These are phyloP conservation scores for Trametes polyzona DNA, from an alignment of 1,284 basidiomycete species.

Conservation along the genomic window DNA sequence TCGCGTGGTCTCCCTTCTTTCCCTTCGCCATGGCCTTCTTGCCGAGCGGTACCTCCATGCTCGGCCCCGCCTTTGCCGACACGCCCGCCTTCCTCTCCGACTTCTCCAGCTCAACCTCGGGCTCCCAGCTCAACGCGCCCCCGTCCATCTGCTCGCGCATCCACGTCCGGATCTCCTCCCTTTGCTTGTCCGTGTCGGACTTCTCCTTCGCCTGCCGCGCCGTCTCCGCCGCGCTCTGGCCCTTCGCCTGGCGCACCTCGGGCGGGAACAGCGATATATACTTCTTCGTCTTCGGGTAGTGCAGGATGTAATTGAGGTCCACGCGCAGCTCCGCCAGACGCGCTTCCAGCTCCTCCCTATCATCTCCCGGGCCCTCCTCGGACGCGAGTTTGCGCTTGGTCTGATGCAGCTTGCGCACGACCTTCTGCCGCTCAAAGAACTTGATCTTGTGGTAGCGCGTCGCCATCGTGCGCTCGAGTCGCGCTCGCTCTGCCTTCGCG, in stretches of 20 bases:
- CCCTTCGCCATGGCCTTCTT: neutral
- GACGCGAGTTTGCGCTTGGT: conserved; percentile 53
- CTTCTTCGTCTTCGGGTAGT: conserved; percentile 82
- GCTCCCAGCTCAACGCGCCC: conserved; percentile 62
- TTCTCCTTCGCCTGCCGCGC: conserved; percentile 13
- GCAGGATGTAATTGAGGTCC: conserved; percentile 86
- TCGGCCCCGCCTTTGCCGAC: neutral
- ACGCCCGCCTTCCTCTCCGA: conserved; percentile 3
- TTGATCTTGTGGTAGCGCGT: conserved; percentile 84
- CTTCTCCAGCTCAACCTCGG: conserved; percentile 51
- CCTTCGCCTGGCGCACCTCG: conserved; percentile 48
- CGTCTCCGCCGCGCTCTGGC: conserved; percentile 1
- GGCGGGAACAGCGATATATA: conserved; percentile 88
- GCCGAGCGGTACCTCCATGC: neutral
- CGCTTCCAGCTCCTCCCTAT: conserved; percentile 49
- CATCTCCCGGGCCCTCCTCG: conserved; percentile 37
- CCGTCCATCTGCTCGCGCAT: conserved; percentile 66
- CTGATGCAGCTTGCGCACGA: conserved; percentile 72
- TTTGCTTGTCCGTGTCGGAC: conserved; percentile 41
- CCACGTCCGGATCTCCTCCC: conserved; percentile 67
- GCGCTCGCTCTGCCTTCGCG: conserved; percentile 56
- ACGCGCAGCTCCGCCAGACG: conserved; percentile 66
- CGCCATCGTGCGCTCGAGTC: conserved; percentile 75
- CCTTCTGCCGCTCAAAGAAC: conserved; percentile 89
- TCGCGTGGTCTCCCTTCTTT: neutral